Evolutionary conservation across 441 rosid species (phyloP).

Genomic region (Pelargonium cotyledonis): DNA sequence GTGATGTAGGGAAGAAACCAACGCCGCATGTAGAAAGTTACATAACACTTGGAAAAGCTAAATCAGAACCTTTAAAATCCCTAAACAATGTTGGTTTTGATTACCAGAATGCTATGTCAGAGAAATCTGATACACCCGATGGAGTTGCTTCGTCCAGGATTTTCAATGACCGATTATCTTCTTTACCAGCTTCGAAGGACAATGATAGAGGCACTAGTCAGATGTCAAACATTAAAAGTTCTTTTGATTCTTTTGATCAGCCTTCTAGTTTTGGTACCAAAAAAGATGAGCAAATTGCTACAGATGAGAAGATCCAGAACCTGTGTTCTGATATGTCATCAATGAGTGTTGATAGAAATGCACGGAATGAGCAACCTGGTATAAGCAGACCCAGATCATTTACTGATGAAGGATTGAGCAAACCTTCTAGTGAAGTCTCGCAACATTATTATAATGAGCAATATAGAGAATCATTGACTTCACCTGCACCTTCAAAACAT

Average conservation of each 20-base stretch:
- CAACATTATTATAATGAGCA: conserved; percentile 35
- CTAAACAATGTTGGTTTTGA: conserved; percentile 30
- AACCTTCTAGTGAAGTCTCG: conserved; percentile 31
- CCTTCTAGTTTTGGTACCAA: conserved; percentile 29
- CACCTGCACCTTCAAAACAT: conserved; percentile 1
- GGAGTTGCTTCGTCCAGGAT: conserved; percentile 21
- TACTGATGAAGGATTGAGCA: conserved; percentile 34
- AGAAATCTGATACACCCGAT: conserved; percentile 34
- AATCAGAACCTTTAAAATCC: conserved; percentile 33
- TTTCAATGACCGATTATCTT: conserved; percentile 27
- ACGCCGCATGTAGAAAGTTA: conserved; percentile 39
- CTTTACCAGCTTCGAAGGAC: conserved; percentile 26
- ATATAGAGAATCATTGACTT: conserved; percentile 28
- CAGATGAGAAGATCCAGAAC: conserved; percentile 27
- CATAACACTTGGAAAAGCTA: conserved; percentile 30
- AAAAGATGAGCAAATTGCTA: conserved; percentile 15
- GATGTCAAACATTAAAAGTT: conserved; percentile 25
- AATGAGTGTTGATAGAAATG: conserved; percentile 30
- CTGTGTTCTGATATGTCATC: conserved; percentile 34
- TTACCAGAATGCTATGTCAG: conserved; percentile 20
- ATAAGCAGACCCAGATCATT: conserved; percentile 25
- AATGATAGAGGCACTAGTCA: conserved; percentile 27
- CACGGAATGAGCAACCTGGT: conserved; percentile 26
- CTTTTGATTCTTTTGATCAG: conserved; percentile 22
- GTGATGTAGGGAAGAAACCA: conserved; percentile 36